Base-by-base conservation (phyloP, 345 rosid genomes). In the Ceriops decandra region DNA sequence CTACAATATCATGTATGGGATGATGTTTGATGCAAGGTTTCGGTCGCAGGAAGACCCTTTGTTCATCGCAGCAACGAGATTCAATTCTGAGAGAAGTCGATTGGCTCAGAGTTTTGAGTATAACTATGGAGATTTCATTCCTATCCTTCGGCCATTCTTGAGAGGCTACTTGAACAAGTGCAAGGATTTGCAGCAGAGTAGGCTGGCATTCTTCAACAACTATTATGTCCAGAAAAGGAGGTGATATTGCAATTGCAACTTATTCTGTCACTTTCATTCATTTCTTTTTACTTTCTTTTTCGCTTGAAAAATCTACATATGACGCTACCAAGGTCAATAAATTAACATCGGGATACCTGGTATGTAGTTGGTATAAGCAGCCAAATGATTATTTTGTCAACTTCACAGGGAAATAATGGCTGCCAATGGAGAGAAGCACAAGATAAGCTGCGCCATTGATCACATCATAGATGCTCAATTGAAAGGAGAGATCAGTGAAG, bases 81-180 rank as follows among this genome's bases (percentile, higher is more conserved):
- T 86, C 51, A 86, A 86, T 68, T 81, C 87, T 0, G 88, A 86
- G 62, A 83, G 91, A 58, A 84, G 88, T 63, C 76, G 85, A 1
- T 15, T 86, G 79, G 88, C 88, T 60, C 87, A 86, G 51, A 86
- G 91, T 27, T 86, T 86, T 20, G 91, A 84, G 51, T 84, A 86
- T 52, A 86, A 87, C 35, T 87, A 87, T 58, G 91, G 91, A 22
- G 91, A 87, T 67, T 87, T 87, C 66, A 87, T 87, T 20, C 91
- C 89, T 33, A 21, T 83, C 74, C 85, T 83, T 0, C 72, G 87
- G 64, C 91, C 92, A 0, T 83, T 87, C n/a, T 54, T 87, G 60
- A 72, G 76, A 69, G 88, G 86, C n/a, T 87, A 87, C 62, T 72
- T 87, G 82, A 83, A 85, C 64, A 83, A 74, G 70, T 87, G 89